Percentiles rank a stretch among this genome's conserved stretches.
phyloP scores from a whole-genome alignment of 352 stramenopile species.

The Vaucheria bursata region DNA sequence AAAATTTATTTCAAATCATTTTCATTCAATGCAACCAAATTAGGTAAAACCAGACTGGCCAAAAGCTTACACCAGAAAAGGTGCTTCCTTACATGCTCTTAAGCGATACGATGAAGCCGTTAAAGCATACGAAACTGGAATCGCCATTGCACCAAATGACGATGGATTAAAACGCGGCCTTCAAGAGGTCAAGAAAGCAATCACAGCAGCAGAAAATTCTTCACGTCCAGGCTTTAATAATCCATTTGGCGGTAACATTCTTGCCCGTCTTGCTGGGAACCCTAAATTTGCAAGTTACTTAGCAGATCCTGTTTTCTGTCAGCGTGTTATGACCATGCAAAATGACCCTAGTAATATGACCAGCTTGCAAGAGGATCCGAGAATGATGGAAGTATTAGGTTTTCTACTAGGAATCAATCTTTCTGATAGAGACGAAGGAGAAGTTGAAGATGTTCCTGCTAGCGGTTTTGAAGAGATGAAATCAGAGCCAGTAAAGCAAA shows the following conservation, averaged over 20 bases:
- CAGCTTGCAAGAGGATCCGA: constrained; percentile 51
- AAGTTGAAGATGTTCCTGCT: not conserved
- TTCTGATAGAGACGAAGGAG: constrained; percentile 9
- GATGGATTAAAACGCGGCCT: constrained; percentile 78
- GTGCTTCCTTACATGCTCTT: constrained; percentile 88
- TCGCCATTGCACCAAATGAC: constrained; percentile 82
- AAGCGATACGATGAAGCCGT: constrained; percentile 67
- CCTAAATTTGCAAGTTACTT: constrained; percentile 57
- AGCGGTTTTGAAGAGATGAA: constrained; percentile 51
- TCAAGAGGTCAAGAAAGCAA: constrained; percentile 81
- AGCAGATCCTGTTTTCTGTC: constrained; percentile 78
- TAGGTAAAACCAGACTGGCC: constrained; percentile 76
- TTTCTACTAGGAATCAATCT: constrained; percentile 50
- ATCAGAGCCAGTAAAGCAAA: constrained; percentile 59
- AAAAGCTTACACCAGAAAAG: constrained; percentile 96
- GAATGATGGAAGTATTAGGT: constrained; percentile 65
- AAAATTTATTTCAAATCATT: too few species aligned
- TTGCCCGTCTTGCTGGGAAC: constrained; percentile 78
- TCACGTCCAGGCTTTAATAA: constrained; percentile 59
- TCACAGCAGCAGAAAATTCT: constrained; percentile 50
- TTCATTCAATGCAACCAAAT: constrained; percentile 38
- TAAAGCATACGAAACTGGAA: constrained; percentile 62
- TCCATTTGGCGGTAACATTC: constrained; percentile 89
- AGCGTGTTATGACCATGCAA: too few species aligned
- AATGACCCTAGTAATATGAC: not conserved